These are phyloP conservation scores for Chaetomiaceae sp. DNA, from an alignment of 2,329 filamentous ascomycete genomes.

Conservation along the genomic window DNA sequence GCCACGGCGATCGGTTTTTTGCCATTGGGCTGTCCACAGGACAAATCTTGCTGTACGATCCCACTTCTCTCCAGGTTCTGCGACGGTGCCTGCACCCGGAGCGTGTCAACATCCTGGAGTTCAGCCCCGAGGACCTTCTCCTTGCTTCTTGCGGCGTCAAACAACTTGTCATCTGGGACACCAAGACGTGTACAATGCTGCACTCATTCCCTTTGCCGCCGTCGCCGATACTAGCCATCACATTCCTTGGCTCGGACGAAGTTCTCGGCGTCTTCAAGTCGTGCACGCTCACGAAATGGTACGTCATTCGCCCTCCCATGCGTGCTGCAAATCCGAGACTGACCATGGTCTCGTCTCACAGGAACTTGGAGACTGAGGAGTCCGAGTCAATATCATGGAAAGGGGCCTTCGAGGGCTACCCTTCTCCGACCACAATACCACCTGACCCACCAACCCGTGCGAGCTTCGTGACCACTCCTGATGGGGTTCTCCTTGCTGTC, in stretches of 20 bases:
- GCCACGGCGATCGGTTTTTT: constrained; percentile 27
- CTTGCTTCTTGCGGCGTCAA: constrained; percentile 26
- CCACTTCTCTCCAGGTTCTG: constrained; percentile 23
- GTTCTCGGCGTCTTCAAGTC: constrained; percentile 21
- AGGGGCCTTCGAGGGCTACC: background rate
- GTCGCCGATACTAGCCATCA: constrained; percentile 13
- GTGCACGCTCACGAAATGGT: constrained; percentile 22
- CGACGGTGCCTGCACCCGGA: constrained; percentile 26
- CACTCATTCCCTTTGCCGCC: constrained; percentile 21
- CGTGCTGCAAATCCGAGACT: too few species aligned
- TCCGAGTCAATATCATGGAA: constrained; percentile 14
- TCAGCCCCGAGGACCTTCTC: constrained; percentile 25
- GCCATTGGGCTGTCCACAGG: constrained; percentile 32
- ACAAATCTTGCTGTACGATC: constrained; percentile 30
- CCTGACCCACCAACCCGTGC: constrained; percentile 14
- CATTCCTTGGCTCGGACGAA: constrained; percentile 17
- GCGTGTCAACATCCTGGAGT: constrained; percentile 26
- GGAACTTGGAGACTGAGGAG: constrained; percentile 16
- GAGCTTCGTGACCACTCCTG: constrained; percentile 12
- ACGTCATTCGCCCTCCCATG: too few species aligned
- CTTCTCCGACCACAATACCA: background rate
- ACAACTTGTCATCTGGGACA: constrained; percentile 24
- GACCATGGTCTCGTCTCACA: background rate
- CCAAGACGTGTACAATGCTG: constrained; percentile 12
- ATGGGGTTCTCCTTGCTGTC: constrained; percentile 24